Evolutionary conservation across 2,329 filamentous ascomycete genomes (phyloP).

Genomic region (Paracoccidioides brasiliensis): DNA sequence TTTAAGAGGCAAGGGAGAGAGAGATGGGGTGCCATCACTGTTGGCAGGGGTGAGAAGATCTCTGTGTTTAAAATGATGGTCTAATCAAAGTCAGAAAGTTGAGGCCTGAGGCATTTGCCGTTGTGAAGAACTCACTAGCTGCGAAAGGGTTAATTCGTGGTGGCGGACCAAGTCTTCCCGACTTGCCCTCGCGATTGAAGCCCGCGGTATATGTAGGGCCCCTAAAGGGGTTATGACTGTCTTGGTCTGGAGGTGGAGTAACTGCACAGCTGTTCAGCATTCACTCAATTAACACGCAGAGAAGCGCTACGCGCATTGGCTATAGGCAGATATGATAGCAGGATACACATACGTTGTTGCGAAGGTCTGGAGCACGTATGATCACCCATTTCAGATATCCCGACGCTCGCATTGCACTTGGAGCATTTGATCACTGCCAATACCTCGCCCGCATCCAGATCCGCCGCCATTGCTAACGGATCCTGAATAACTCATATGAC

Average conservation of each 20-base stretch:
- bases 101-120: neutral
- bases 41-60: constrained; percentile 53
- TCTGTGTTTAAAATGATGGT: constrained; percentile 34
- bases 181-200: constrained; percentile 22
- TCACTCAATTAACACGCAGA: neutral
- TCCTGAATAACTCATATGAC: constrained; percentile 1
- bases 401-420: constrained; percentile 60
- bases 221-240: constrained; percentile 12
- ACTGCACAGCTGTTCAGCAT: neutral
- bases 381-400: constrained; percentile 76
- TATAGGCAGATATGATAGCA: constrained; percentile 1
- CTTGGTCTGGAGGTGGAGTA: constrained; percentile 5
- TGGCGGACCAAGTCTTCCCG: constrained; percentile 36
- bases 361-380: constrained; percentile 51
- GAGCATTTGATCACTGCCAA: constrained; percentile 83
- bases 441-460: constrained; percentile 44
- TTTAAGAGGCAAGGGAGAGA: constrained; percentile 46
- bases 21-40: constrained; percentile 45
- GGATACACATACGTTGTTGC: constrained; percentile 16
- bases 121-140: constrained; percentile 39
- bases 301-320: neutral
- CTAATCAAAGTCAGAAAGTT: constrained; percentile 13
- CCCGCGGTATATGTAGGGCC: constrained; percentile 17
- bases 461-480: neutral
- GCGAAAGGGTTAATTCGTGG: constrained; percentile 44